Conservation (phyloP, 2,329 filamentous ascomycete genomes). For the Davidsoniella eucalypti region DNA sequence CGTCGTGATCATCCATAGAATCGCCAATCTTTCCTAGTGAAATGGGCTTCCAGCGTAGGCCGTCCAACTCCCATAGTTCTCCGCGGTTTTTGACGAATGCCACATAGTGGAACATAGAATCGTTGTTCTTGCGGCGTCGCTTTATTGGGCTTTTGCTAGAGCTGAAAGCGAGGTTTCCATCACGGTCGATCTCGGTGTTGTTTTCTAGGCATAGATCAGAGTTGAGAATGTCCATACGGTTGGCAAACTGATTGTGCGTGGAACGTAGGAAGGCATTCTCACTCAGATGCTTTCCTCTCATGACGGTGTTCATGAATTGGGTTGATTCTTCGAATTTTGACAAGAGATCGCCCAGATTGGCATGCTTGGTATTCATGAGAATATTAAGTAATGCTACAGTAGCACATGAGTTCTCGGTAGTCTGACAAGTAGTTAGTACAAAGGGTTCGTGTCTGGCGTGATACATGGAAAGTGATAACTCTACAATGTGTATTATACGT, state of each 20-base stretch:
- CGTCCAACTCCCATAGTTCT: conserved; percentile 77
- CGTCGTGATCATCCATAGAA: neutral
- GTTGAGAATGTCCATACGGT: conserved; percentile 60
- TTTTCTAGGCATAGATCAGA: conserved; percentile 50
- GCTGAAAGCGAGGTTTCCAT: conserved; percentile 20
- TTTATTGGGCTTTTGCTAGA: conserved; percentile 21
- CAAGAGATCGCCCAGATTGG: conserved; percentile 56
- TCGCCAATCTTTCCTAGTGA: conserved; percentile 34
- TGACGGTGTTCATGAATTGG: conserved; percentile 46
- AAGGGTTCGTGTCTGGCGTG: conserved; percentile 9
- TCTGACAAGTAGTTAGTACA: conserved; percentile 29
- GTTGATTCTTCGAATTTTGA: conserved; percentile 59
- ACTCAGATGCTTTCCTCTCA: conserved; percentile 61
- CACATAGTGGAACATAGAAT: conserved; percentile 72
- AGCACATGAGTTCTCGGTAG: conserved; percentile 70
- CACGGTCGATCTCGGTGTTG: conserved; percentile 25
- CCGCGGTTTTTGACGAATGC: conserved; percentile 67
- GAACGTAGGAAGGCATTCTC: conserved; percentile 60
- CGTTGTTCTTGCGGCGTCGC: conserved; percentile 22
- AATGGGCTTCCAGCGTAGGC: conserved; percentile 55
- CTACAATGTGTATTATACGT: conserved; percentile 1
- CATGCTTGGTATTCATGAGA: conserved; percentile 59
- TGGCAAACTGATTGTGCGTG: conserved; percentile 76
- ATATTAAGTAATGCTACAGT: conserved; percentile 90
- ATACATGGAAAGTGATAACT: neutral